Percentiles rank a stretch among this genome's conserved stretches.
Conservation (phyloP, 208 protist species). For the Acanthamoeba lugdunensis region DNA sequence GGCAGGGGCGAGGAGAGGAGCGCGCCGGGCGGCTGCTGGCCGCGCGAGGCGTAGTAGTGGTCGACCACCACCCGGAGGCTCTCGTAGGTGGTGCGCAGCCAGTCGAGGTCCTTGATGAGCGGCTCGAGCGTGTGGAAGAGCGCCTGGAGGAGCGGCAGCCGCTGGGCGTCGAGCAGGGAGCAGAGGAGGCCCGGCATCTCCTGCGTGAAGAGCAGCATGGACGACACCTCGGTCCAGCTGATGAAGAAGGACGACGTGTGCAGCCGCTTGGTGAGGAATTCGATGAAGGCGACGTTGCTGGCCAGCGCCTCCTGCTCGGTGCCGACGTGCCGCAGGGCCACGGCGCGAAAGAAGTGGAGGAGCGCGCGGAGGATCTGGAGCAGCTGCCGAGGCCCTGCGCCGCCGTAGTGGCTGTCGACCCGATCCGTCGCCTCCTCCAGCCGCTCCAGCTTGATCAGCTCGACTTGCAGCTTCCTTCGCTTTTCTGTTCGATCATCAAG, state of each 20-base stretch:
- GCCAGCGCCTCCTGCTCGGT: not conserved
- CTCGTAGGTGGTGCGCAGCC: constrained; percentile 40
- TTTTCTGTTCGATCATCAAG: not conserved
- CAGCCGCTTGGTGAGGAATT: not conserved
- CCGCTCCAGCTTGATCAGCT: not conserved
- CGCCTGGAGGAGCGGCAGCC: not conserved
- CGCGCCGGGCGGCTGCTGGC: not conserved
- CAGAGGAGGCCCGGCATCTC: not conserved
- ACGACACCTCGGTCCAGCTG: constrained; percentile 48
- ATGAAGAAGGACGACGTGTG: constrained; percentile 39
- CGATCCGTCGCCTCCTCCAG: not conserved
- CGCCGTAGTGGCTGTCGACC: not conserved
- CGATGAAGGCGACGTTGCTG: constrained; percentile 14
- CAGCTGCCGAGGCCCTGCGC: constrained; percentile 8
- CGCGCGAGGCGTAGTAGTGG: not conserved
- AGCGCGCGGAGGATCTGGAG: constrained; percentile 25
- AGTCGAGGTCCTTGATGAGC: constrained; percentile 16
- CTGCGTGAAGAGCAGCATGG: constrained; percentile 8
- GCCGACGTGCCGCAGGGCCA: not conserved
- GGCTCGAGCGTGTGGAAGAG: constrained; percentile 48
- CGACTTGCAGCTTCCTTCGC: not conserved
- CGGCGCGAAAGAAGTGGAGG: not conserved
- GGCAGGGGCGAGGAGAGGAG: not conserved
- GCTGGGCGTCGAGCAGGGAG: not conserved
- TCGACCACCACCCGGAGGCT: not conserved